Conservation (phyloP, 495 filamentous ascomycete genomes). For the Apiosordaria backusii region DNA sequence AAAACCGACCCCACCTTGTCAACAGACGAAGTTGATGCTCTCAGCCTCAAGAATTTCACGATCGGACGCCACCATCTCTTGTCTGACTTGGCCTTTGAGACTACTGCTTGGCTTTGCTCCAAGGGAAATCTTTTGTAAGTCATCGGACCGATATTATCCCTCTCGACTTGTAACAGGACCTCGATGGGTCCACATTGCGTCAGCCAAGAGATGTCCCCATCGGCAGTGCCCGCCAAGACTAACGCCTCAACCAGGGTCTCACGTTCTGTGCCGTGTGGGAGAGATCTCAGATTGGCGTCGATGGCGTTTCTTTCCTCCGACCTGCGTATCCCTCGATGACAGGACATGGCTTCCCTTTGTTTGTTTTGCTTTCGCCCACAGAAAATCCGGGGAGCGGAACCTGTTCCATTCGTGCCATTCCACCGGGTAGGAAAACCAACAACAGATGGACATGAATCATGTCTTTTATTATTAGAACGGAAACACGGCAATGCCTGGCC, state of each 20-base stretch:
- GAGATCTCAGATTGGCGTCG: neutral
- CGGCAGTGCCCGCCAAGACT: neutral
- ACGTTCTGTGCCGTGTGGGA: neutral
- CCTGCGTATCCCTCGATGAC: neutral
- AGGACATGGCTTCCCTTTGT: neutral
- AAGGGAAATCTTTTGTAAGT: neutral
- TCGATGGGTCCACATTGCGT: neutral
- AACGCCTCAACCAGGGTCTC: neutral
- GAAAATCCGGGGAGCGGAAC: neutral
- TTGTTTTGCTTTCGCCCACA: neutral
- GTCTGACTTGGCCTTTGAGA: neutral
- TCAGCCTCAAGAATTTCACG: neutral
- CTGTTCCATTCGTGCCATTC: neutral
- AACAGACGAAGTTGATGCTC: neutral
- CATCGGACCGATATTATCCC: neutral
- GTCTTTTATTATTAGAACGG: neutral
- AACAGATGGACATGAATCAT: neutral
- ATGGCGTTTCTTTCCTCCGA: neutral
- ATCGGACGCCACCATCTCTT: neutral
- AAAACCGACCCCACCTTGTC: neutral
- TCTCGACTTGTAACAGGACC: neutral
- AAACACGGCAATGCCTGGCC: neutral
- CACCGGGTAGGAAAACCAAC: neutral
- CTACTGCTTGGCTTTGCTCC: neutral
- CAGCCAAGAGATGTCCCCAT: neutral